These are phyloP conservation scores for Fragaria vesca DNA, from an alignment of 306 rosid species.

Conservation along the genomic window DNA sequence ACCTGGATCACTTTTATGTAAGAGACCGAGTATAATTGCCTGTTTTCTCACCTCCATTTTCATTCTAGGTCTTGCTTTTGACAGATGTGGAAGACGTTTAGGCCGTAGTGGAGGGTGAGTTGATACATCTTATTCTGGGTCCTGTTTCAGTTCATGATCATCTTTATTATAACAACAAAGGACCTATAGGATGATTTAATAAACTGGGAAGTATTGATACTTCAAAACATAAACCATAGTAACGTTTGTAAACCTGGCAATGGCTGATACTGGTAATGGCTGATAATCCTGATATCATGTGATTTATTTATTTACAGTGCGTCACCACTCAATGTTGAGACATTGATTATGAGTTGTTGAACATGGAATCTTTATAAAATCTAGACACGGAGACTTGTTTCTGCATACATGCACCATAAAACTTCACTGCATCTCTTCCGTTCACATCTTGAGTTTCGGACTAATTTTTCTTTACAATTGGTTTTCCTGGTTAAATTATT, in stretches of 20 bases:
- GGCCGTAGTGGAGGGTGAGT: constrained; percentile 96
- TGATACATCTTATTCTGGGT: constrained; percentile 5
- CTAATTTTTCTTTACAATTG: background rate
- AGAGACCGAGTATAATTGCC: background rate
- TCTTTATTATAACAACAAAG: background rate
- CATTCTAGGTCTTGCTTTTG: constrained; percentile 78
- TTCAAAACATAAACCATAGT: background rate
- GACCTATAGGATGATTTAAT: background rate
- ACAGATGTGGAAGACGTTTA: constrained; percentile 83
- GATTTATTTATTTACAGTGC: background rate
- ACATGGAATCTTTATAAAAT: constrained; percentile 3
- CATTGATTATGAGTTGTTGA: background rate
- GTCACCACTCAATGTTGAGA: background rate
- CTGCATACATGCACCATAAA: background rate
- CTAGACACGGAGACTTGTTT: too few species aligned
- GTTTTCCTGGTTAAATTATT: background rate
- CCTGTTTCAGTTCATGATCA: constrained; percentile 16
- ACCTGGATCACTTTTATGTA: background rate
- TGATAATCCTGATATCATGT: background rate
- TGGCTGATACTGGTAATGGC: background rate
- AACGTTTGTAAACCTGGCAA: background rate
- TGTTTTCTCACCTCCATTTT: constrained; percentile 17
- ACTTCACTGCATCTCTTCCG: background rate
- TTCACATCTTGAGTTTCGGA: background rate
- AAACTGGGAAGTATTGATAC: background rate